Conservation (phyloP, 331 rosid genomes). For the Pyrus hybrid region DNA sequence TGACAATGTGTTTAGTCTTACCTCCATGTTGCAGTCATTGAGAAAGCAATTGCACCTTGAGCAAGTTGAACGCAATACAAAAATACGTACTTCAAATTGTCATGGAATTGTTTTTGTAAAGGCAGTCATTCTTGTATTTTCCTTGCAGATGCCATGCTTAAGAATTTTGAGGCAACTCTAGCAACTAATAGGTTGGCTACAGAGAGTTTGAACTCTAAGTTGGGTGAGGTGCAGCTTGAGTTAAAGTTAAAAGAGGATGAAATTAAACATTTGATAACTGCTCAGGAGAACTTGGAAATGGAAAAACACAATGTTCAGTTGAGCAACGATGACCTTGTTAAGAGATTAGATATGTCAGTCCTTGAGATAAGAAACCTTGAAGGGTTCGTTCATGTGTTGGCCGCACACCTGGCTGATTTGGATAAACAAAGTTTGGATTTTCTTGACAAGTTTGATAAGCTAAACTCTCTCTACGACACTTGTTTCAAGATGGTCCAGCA, state of each 20-base stretch:
- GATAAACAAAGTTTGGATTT: conserved; percentile 56
- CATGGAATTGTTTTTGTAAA: conserved; percentile 10
- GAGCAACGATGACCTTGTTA: conserved; percentile 37
- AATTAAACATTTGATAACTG: conserved; percentile 31
- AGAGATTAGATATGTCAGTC: conserved; percentile 46
- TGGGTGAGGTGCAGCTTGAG: conserved; percentile 53
- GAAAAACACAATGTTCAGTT: conserved; percentile 54
- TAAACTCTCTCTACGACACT: conserved; percentile 52
- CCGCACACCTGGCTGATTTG: conserved; percentile 44
- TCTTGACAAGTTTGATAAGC: conserved; percentile 54
- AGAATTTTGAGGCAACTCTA: conserved; percentile 53
- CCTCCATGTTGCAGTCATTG: neutral
- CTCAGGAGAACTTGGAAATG: conserved; percentile 42
- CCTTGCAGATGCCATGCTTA: conserved; percentile 56
- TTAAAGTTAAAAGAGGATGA: conserved; percentile 59
- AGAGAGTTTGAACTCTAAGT: conserved; percentile 55
- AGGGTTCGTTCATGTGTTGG: conserved; percentile 39
- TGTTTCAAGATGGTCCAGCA: conserved; percentile 57
- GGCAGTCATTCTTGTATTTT: neutral
- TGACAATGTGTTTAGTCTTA: neutral
- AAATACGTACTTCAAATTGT: neutral
- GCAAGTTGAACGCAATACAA: neutral
- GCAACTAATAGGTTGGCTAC: conserved; percentile 40
- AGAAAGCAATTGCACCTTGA: neutral
- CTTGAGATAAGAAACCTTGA: conserved; percentile 55